Evolutionary conservation across 495 filamentous ascomycete genomes (phyloP).

Genomic region (Tuber calosporum): DNA sequence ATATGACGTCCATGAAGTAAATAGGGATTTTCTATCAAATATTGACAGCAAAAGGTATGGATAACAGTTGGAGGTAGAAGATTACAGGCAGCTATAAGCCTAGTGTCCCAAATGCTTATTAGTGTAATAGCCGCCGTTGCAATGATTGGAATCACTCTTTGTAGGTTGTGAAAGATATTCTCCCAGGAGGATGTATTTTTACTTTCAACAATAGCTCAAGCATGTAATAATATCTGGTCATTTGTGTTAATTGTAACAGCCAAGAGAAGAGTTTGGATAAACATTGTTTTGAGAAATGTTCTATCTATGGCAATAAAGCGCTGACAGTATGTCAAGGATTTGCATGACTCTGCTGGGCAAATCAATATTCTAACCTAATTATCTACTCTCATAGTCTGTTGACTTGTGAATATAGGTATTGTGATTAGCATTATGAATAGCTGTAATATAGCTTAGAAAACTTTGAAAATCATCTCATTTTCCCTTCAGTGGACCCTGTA

Average conservation of each 20-base stretch:
- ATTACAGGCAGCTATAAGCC: too few relatives aligned
- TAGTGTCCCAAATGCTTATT: too few relatives aligned
- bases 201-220: slow-evolving; percentile 15
- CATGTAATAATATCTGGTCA: slow-evolving; percentile 13
- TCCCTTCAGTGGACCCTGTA: not conserved
- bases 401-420: too few relatives aligned
- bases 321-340: not conserved
- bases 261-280: slow-evolving; percentile 18
- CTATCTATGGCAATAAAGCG: slow-evolving; percentile 14
- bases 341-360: too few relatives aligned
- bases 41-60: too few relatives aligned
- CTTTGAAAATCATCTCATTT: slow-evolving; percentile 11
- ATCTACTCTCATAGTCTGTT: too few relatives aligned
- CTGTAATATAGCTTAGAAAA: not conserved
- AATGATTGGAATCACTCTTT: slow-evolving; percentile 4
- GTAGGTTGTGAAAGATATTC: slow-evolving; percentile 14
- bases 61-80: too few relatives aligned
- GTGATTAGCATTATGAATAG: too few relatives aligned
- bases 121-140: too few relatives aligned
- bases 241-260: slow-evolving; percentile 18
- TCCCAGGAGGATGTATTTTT: slow-evolving; percentile 7
- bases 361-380: too few relatives aligned
- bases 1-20: too few relatives aligned
- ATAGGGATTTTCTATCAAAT: too few relatives aligned
- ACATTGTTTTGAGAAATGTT: slow-evolving; percentile 15